Conservation (phyloP, 2,329 filamentous ascomycete genomes). For the Xylariaceae sp. region DNA sequence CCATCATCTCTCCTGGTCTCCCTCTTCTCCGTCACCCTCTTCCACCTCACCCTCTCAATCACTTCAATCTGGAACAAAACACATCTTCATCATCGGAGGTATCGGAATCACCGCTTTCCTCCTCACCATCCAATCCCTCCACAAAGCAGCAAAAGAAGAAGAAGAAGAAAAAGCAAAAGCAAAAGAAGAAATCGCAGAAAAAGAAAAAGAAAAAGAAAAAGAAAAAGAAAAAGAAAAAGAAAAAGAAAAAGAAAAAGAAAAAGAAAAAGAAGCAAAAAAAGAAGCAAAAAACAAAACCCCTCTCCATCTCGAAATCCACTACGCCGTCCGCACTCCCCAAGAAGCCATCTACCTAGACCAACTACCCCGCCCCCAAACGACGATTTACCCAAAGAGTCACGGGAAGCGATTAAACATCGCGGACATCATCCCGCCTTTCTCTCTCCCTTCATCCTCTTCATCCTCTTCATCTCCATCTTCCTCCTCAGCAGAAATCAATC, state of each 20-base stretch:
- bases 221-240: too few relatives aligned
- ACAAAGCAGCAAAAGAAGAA: not conserved
- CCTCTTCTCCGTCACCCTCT: too few relatives aligned
- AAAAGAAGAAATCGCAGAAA: too few relatives aligned
- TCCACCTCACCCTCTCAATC: too few relatives aligned
- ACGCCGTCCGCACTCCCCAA: slow-evolving; percentile 26
- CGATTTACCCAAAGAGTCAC: slow-evolving; percentile 27
- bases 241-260: too few relatives aligned
- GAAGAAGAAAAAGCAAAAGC: too few relatives aligned
- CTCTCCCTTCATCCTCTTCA: too few relatives aligned
- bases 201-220: too few relatives aligned
- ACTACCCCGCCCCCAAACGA: slow-evolving; percentile 23
- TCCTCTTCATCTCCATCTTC: too few relatives aligned
- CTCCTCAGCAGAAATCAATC: too few relatives aligned
- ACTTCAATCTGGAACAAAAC: slow-evolving; percentile 12
- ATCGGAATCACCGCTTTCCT: slow-evolving; percentile 31
- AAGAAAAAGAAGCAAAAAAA: too few relatives aligned
- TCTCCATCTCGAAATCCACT: slow-evolving; percentile 27
- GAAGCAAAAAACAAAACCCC: not conserved
- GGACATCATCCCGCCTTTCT: slow-evolving; percentile 35
- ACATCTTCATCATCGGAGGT: slow-evolving; percentile 30
- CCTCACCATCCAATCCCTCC: slow-evolving; percentile 22
- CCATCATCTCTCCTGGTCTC: too few relatives aligned
- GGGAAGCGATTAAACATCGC: slow-evolving; percentile 22
- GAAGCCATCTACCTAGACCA: slow-evolving; percentile 29